A percentile compares a stretch with the other conserved stretches of the same genome.
phyloP scores from a whole-genome alignment of 208 protist genomes.

The Trypanosoma scelopori region DNA sequence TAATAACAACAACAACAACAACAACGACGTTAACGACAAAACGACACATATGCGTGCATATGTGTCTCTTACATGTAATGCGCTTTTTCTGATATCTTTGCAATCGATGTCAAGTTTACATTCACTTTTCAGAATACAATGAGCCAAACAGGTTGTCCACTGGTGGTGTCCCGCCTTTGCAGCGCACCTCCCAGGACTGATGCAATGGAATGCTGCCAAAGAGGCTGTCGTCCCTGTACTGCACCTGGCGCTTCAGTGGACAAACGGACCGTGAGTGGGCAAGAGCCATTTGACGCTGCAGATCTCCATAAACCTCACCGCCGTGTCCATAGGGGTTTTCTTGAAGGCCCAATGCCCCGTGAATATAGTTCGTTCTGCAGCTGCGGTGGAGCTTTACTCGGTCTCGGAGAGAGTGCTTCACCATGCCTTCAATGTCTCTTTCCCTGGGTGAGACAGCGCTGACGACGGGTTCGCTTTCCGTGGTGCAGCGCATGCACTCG shows the following conservation, averaged over 20 bases:
- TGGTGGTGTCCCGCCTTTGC: constrained; percentile 21
- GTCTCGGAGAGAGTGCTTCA: background rate
- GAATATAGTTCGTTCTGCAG: constrained; percentile 27
- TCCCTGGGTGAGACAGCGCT: constrained; percentile 3
- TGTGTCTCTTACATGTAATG: too few species aligned
- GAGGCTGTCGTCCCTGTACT: constrained; percentile 24
- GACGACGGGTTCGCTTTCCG: background rate
- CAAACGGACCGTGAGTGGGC: background rate
- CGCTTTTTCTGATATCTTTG: too few species aligned
- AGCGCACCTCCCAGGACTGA: constrained; percentile 7
- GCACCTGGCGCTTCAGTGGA: constrained; percentile 7
- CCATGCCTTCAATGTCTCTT: background rate
- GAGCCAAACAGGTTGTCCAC: constrained; percentile 30
- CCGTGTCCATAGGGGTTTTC: constrained; percentile 40
- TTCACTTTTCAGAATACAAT: background rate
- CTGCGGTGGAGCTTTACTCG: constrained; percentile 20
- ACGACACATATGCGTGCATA: too few species aligned
- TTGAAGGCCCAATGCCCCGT: constrained; percentile 42
- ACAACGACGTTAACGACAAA: too few species aligned
- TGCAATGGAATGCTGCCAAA: constrained; percentile 23
- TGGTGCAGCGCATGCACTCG: background rate
- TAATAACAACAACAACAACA: too few species aligned
- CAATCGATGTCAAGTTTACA: constrained; percentile 12
- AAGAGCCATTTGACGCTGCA: constrained; percentile 5
- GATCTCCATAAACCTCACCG: constrained; percentile 33